Evolutionary conservation across 805 yeast species (phyloP), one percentile per base, ranked within the genome.

Genomic region (Yarrowia divulgata): DNA sequence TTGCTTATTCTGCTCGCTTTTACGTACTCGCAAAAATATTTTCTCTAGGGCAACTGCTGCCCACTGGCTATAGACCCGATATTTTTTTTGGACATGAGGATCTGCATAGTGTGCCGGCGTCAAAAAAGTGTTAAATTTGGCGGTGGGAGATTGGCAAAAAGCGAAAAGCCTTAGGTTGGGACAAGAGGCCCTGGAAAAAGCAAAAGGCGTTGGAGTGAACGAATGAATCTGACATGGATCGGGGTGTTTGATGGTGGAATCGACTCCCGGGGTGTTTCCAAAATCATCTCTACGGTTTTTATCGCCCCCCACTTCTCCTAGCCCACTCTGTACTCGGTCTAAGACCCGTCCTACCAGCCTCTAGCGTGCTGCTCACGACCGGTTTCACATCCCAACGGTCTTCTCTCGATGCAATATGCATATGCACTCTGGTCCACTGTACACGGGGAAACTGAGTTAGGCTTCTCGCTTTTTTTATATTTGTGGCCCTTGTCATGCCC

Each of bases 361-460:
- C 29, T 23, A 4, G 4, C 3, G 29, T 23, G 29, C 29, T 23
- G 29, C 29, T n/a, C 45, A 42, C 16, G 45, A 43, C 23, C 46
- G 19, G 55, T 50, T 50, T 50, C 55, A 50, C 55, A 50, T 50
- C 23, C 14, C 55, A 50, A 50, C 55, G 55, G 55, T 32, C 55
- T 2, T 32, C 54, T 32, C 54, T 29, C 18, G 19, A 48, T 29
- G 54, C 37, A 29, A 6, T 32, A 42, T 42, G 45, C 45, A 6
- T 32, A 42, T 42, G 45, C 45, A 42, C 45, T 42, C 45, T 42
- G 45, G 46, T 32, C 19, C 16, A 18, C 55, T 52, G 42, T 52
- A 32, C 37, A 34, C 23, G 42, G 57, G 39, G 42, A 7, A 10
- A 16, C 29, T 16, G 6, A 52, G 42, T 52, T 35, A 34, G 29